Percentiles rank a stretch among this genome's conserved stretches.
These are phyloP conservation scores for Hansenula lynferdii DNA, from an alignment of 1,139 yeast species.

Conservation along the genomic window DNA sequence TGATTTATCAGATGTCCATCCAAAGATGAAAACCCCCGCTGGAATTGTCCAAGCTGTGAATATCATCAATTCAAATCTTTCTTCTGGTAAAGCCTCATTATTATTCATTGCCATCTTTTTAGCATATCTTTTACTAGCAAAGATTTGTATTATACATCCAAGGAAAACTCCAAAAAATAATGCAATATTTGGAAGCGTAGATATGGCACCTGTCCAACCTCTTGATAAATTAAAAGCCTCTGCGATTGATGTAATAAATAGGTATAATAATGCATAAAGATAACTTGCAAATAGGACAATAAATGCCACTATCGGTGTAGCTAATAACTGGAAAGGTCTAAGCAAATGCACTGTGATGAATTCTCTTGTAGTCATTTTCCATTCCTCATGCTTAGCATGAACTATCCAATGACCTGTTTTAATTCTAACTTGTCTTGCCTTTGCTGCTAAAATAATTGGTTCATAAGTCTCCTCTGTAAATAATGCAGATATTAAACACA, in stretches of 20 bases:
- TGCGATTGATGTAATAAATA: slow-evolving; percentile 35
- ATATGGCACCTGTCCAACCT: slow-evolving; percentile 35
- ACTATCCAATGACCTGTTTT: slow-evolving; percentile 29
- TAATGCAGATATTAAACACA: slow-evolving; percentile 21
- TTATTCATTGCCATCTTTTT: slow-evolving; percentile 26
- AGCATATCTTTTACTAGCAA: slow-evolving; percentile 27
- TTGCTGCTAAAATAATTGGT: slow-evolving; percentile 30
- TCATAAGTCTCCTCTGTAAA: slow-evolving; percentile 32
- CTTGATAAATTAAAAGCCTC: slow-evolving; percentile 27
- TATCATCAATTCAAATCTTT: slow-evolving; percentile 46
- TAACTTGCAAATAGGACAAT: slow-evolving; percentile 40
- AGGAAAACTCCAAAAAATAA: slow-evolving; percentile 50
- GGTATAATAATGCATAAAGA: slow-evolving; percentile 40
- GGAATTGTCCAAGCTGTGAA: slow-evolving; percentile 44
- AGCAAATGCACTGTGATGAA: slow-evolving; percentile 33
- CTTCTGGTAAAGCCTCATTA: slow-evolving; percentile 47
- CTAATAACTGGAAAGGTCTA: slow-evolving; percentile 40
- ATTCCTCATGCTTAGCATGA: slow-evolving; percentile 38
- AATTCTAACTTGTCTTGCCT: slow-evolving; percentile 32
- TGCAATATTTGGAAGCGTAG: slow-evolving; percentile 53
- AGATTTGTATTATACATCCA: slow-evolving; percentile 43
- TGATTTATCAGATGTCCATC: slow-evolving; percentile 50
- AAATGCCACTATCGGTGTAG: slow-evolving; percentile 38
- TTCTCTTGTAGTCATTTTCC: slow-evolving; percentile 32
- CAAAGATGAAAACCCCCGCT: slow-evolving; percentile 59